These are phyloP conservation scores for Boletales sp. DNA, from an alignment of 768 basidiomycete genomes.

Conservation along the genomic window DNA sequence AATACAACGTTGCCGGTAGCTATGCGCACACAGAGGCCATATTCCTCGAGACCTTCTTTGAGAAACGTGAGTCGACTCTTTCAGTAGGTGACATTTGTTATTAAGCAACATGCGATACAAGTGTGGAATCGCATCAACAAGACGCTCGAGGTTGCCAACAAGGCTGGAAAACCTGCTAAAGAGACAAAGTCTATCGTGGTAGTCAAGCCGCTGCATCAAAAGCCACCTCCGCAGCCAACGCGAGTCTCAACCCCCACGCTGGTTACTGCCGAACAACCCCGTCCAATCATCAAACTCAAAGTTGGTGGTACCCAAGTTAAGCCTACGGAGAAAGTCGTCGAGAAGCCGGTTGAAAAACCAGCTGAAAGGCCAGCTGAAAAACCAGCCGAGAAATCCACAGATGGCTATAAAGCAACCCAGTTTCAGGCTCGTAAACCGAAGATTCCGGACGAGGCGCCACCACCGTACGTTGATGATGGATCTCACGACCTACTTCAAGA, in stretches of 20 bases:
- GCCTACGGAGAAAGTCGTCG: constrained; percentile 27
- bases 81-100: not conserved
- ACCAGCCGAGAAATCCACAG: constrained; percentile 22
- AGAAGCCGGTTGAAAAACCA: constrained; percentile 25
- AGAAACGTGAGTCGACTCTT: constrained; percentile 61
- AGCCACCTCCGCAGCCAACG: constrained; percentile 12
- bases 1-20: constrained; percentile 73
- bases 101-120: constrained; percentile 30
- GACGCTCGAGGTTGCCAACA: constrained; percentile 67
- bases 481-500: constrained; percentile 78
- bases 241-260: constrained; percentile 6
- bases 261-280: constrained; percentile 30
- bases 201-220: constrained; percentile 20
- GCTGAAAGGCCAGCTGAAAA: constrained; percentile 21
- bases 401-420: constrained; percentile 36
- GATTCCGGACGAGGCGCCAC: constrained; percentile 47
- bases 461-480: constrained; percentile 75
- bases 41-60: constrained; percentile 75
- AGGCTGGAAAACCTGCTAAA: constrained; percentile 32
- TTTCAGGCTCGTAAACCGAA: constrained; percentile 43
- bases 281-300: constrained; percentile 68
- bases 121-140: constrained; percentile 89
- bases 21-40: constrained; percentile 75
- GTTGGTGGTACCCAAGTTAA: constrained; percentile 43
- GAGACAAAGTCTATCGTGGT: constrained; percentile 24